Evolutionary conservation across 345 rosid species (phyloP).

Genomic region (Carallia pectinifolia): DNA sequence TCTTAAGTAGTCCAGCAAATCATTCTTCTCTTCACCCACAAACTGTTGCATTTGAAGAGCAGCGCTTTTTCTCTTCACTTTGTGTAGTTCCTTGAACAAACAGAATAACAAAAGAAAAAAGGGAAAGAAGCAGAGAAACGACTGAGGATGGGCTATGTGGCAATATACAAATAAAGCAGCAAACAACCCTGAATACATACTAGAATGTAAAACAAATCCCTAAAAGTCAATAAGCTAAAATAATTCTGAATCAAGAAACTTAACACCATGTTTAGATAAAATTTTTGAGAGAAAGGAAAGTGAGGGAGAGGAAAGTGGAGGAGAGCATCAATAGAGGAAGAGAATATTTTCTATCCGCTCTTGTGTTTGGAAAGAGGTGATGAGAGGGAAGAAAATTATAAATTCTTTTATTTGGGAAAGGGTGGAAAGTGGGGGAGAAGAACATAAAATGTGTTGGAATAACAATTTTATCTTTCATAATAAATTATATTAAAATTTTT

Average conservation of each 20-base stretch:
- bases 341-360: too few relatives aligned
- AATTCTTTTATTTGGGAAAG: too few relatives aligned
- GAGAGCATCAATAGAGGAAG: too few relatives aligned
- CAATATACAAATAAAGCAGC: not conserved
- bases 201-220: too few relatives aligned
- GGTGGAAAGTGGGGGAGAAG: too few relatives aligned
- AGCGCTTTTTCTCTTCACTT: slow-evolving; percentile 75
- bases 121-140: slow-evolving; percentile 12
- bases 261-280: not conserved
- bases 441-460: too few relatives aligned
- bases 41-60: slow-evolving; percentile 99
- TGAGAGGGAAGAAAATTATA: too few relatives aligned
- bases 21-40: slow-evolving; percentile 98
- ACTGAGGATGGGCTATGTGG: not conserved
- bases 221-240: not conserved
- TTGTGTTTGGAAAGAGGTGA: too few relatives aligned
- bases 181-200: not conserved
- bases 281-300: too few relatives aligned
- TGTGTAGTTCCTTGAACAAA: slow-evolving; percentile 67
- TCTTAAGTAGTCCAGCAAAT: slow-evolving; percentile 88
- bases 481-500: too few relatives aligned
- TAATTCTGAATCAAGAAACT: not conserved
- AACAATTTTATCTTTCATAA: too few relatives aligned
- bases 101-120: slow-evolving; percentile 8
- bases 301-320: too few relatives aligned